These are phyloP conservation scores for Forsythia suspensa DNA, from an alignment of 257 asterid genomes.

Conservation along the genomic window DNA sequence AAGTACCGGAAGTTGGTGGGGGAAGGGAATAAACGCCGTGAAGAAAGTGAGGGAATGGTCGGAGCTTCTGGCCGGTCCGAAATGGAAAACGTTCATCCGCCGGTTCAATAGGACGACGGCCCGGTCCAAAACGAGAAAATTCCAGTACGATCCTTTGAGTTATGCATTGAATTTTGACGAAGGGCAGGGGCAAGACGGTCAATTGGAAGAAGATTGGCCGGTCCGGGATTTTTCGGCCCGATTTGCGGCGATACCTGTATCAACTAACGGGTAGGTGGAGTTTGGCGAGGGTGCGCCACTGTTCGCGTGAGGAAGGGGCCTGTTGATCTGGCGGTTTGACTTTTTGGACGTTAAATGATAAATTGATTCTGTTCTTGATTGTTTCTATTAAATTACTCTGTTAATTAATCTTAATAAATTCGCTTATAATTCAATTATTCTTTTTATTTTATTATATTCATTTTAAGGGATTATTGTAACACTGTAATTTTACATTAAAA, in stretches of 20 bases:
- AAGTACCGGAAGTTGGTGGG: slow-evolving; percentile 38
- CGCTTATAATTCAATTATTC: background rate
- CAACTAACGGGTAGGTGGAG: slow-evolving; percentile 25
- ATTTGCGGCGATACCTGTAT: slow-evolving; percentile 41
- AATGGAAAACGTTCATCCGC: slow-evolving; percentile 90
- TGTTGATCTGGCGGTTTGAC: background rate
- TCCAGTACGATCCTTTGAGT: slow-evolving; percentile 69
- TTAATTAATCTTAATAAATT: background rate
- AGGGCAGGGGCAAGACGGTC: slow-evolving; percentile 40
- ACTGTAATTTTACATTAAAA: no score
- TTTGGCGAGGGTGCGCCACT: slow-evolving; percentile 33
- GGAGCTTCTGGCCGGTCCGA: slow-evolving; percentile 88
- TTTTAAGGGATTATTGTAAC: background rate
- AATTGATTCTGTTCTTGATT: background rate
- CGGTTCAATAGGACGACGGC: slow-evolving; percentile 48
- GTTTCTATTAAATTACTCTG: background rate
- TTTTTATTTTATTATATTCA: no score
- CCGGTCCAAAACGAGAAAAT: slow-evolving; percentile 40
- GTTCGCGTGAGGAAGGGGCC: slow-evolving; percentile 11
- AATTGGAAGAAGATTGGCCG: slow-evolving; percentile 41
- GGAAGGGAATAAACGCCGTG: slow-evolving; percentile 37
- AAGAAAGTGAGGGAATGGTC: slow-evolving; percentile 77
- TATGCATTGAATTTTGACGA: slow-evolving; percentile 79
- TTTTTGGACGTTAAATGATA: background rate
- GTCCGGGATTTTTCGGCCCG: slow-evolving; percentile 55